Base-by-base conservation (phyloP, 2,329 filamentous ascomycete species). In the Sporothrix globosa region DNA sequence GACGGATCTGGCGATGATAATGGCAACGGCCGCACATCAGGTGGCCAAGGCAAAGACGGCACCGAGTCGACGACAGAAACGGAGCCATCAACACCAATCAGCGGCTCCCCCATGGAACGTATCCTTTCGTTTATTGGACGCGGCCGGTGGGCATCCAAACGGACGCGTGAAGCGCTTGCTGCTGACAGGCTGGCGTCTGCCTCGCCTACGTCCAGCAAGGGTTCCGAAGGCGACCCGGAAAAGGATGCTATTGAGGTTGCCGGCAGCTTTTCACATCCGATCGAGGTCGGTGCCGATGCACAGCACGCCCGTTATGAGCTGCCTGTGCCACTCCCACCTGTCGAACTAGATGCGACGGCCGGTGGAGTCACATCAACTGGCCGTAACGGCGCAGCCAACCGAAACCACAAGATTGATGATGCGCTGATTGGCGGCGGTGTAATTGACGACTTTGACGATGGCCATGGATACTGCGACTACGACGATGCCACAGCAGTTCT, bases 291-390 rank as follows among this genome's bases (percentile, higher is more conserved):
- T 5, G 81, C 81, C 6, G 82, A 83, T 67, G 76, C 80, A 1
- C 80, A 82, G 66, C 83, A 85, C 52, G 82, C 85, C 72, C 81
- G 86, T 3, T 86, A 85, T 71, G 85, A 87, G 74, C 75, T 87
- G 75, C 80, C 85, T 1, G 84, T 80, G 5, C 82, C 82, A 0
- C 73, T 79, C 0, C 78, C 79, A 2, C 85, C 84, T 0, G 82
- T 80, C 5, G 86, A 88, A 74, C 78, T 88, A 54, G 83, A 86
- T 56, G 82, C 80, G 24, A 77, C 78, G 19, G 73, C 76, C 17
- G 65, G 65, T 4, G 50, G n/a, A 2, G 50, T 53, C 11, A 19
- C 41, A 6, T 19, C 27, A 2, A 4, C 13, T 24, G 46, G 65
- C 3, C 30, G 50, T 50, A 56, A 34, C 34, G 34, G 65, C 10